Base-by-base conservation (phyloP, 768 basidiomycete genomes). In the Collybiopsis luxurians region DNA sequence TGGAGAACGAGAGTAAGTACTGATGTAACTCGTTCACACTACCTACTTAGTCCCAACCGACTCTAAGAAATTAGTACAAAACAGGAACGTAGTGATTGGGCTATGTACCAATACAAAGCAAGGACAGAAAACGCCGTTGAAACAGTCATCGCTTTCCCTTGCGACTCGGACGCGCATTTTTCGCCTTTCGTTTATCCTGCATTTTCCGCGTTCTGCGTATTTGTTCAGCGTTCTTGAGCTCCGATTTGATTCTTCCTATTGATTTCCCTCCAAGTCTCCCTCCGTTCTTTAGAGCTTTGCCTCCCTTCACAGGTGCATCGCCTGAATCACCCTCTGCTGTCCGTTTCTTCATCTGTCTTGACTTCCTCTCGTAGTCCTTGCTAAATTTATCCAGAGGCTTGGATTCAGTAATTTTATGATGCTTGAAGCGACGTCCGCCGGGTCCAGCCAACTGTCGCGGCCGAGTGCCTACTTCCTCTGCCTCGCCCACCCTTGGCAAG, bases 191-290 rank as follows among this genome's bases (percentile, higher is more conserved):
- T 61, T 80, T 84, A 63, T 92, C 90, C 65, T 75, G 64, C 19
- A 78, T 50, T 64, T 84, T 84, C 59, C 95, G 80, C 30, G 79
- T 75, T 67, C 88, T 95, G 60, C 91, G 82, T 59, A 98, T 95
- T 67, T 95, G 90, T 48, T 94, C 91, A 26, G 83, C 85, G 0
- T 84, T 87, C 75, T 90, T 94, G 70, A 97, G 84, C 71, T 95
- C 94, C 44, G 73, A 87, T 70, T 86, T 94, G 60, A 90, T 84
- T 55, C 77, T 81, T 9, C 79, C 79, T 55, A 84, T 61, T 1
- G 84, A 67, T 71, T 88, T 92, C 31, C 80, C 82, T 23, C 80
- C 78, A 62, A 80, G 77, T 51, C 86, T 77, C 59, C 77, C 72
- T 55, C 75, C 76, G 57, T 73, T 67, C 61, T 73, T 78, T 21